Evolutionary conservation across 495 filamentous ascomycete species (phyloP).

Genomic region (Clavariopsis aquatica): DNA sequence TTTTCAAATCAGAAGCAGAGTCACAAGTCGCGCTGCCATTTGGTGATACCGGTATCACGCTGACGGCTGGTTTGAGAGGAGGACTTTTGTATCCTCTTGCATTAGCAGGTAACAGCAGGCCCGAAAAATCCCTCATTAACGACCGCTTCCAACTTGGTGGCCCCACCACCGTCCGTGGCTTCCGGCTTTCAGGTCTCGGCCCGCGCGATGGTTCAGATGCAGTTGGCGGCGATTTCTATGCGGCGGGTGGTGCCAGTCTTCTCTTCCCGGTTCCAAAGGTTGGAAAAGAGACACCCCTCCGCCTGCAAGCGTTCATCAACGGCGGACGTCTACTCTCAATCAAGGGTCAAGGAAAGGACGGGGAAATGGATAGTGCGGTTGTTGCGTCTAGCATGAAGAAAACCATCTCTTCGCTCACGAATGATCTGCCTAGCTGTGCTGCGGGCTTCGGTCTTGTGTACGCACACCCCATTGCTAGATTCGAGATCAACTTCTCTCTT

Average conservation of each 20-base stretch:
- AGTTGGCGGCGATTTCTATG: slow-evolving; percentile 87
- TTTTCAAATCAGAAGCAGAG: slow-evolving; percentile 85
- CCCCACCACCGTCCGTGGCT: slow-evolving; percentile 90
- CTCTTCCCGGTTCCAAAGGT: slow-evolving; percentile 79
- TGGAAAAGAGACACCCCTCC: slow-evolving; percentile 76
- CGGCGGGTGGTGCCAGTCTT: slow-evolving; percentile 80
- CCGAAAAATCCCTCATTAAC: slow-evolving; percentile 73
- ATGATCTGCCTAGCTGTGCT: slow-evolving; percentile 79
- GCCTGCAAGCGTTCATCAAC: slow-evolving; percentile 87
- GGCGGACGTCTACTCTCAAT: slow-evolving; percentile 82
- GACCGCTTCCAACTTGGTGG: slow-evolving; percentile 95
- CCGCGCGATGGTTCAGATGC: slow-evolving; percentile 82
- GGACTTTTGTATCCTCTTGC: slow-evolving; percentile 65
- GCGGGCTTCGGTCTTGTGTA: slow-evolving; percentile 91
- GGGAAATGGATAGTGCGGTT: slow-evolving; percentile 53
- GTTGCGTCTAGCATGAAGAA: slow-evolving; percentile 55
- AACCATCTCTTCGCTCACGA: slow-evolving; percentile 64
- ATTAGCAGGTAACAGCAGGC: slow-evolving; percentile 53
- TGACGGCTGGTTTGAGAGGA: slow-evolving; percentile 64
- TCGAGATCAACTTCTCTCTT: slow-evolving; percentile 92
- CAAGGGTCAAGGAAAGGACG: slow-evolving; percentile 53
- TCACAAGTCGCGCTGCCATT: slow-evolving; percentile 72
- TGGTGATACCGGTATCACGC: slow-evolving; percentile 71
- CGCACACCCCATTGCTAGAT: slow-evolving; percentile 85
- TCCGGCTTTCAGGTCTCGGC: slow-evolving; percentile 83